These are phyloP conservation scores for Thalia dealbata DNA, from an alignment of 176 grass and related monocot species.

Conservation along the genomic window DNA sequence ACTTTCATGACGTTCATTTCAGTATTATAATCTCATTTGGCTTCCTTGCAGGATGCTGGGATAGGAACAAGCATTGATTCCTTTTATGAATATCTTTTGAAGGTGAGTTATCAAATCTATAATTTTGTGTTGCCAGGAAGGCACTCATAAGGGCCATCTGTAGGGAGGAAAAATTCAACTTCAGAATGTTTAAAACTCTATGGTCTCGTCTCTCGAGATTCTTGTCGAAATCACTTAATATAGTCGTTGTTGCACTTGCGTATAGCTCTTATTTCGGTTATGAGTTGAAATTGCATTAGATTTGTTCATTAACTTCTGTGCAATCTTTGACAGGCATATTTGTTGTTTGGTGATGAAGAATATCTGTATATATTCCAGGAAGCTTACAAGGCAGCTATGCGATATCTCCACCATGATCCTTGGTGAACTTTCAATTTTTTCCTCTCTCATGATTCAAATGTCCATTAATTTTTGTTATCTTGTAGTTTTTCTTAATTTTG, in stretches of 20 bases:
- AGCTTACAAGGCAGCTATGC: constrained; percentile 92
- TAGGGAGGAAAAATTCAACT: neutral
- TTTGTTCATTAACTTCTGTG: constrained; percentile 20
- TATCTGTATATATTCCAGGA: constrained; percentile 87
- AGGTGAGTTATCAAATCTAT: constrained; percentile 35
- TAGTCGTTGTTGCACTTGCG: neutral
- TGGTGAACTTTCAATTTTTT: constrained; percentile 43
- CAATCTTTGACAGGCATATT: constrained; percentile 58
- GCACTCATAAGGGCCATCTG: neutral
- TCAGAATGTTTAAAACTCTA: neutral
- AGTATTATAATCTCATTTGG: neutral
- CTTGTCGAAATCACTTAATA: neutral
- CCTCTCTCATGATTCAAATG: neutral
- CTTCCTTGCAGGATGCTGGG: constrained; percentile 62
- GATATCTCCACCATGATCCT: constrained; percentile 84
- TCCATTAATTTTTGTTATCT: neutral
- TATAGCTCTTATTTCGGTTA: neutral
- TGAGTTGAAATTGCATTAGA: neutral
- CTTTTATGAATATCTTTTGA: constrained; percentile 97
- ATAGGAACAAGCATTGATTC: constrained; percentile 98
- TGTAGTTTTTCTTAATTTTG: neutral
- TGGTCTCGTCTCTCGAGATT: neutral
- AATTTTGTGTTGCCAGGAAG: neutral
- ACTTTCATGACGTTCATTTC: neutral
- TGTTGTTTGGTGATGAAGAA: constrained; percentile 97